These are phyloP conservation scores for Trichoderma citrinoviride DNA, from an alignment of 2,329 filamentous ascomycete genomes.

Conservation along the genomic window DNA sequence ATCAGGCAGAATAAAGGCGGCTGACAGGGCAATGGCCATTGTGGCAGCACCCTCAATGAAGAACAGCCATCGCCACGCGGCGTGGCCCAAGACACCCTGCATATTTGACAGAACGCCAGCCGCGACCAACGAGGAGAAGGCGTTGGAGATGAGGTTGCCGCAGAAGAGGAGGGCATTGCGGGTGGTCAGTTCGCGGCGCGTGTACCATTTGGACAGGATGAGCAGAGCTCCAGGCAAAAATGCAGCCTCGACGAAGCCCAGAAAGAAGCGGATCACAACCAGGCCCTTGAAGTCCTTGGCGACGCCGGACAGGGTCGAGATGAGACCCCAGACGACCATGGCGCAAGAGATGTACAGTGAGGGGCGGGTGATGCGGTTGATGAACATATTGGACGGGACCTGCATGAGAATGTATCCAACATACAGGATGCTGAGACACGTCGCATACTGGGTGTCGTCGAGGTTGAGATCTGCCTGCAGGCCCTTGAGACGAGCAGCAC, in stretches of 20 bases:
- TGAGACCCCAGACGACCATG: conserved; percentile 59
- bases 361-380: conserved; percentile 52
- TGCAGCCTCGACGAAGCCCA: conserved; percentile 62
- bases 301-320: conserved; percentile 56
- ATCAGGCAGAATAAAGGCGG: conserved; percentile 52
- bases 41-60: conserved; percentile 56
- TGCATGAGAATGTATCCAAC: conserved; percentile 66
- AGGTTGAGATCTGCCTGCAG: conserved; percentile 60
- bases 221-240: conserved; percentile 63
- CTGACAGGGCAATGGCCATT: conserved; percentile 47
- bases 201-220: conserved; percentile 66
- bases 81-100: conserved; percentile 52
- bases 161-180: conserved; percentile 59
- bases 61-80: conserved; percentile 62
- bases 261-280: conserved; percentile 55
- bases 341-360: conserved; percentile 50
- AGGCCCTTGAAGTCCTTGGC: conserved; percentile 53
- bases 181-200: conserved; percentile 53
- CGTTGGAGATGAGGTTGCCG: conserved; percentile 58
- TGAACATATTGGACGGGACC: conserved; percentile 57
- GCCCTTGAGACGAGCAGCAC: conserved; percentile 62
- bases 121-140: conserved; percentile 58
- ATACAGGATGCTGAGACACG: conserved; percentile 62
- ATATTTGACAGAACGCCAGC: conserved; percentile 59
- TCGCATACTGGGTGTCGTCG: conserved; percentile 58